Conservation (phyloP, 768 basidiomycete species). For the Kwoniella sp. region DNA sequence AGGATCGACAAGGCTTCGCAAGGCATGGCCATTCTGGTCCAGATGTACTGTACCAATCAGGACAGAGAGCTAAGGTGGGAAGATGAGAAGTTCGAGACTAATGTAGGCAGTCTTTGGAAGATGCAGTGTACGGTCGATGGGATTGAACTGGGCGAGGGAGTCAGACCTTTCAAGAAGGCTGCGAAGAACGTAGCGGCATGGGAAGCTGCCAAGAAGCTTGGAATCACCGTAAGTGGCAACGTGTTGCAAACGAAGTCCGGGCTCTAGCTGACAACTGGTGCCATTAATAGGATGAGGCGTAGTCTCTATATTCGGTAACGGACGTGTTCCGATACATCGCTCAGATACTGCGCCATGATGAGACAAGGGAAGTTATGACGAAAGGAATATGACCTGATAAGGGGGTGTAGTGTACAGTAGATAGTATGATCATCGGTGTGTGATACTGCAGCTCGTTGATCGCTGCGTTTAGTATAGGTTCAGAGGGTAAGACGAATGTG, state of each 20-base stretch:
- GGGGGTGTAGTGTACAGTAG: no score
- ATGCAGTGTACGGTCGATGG: slow-evolving; percentile 39
- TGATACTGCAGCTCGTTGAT: no score
- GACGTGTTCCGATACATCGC: no score
- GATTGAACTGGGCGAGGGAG: slow-evolving; percentile 40
- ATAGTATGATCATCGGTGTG: no score
- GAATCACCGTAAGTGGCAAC: slow-evolving; percentile 38
- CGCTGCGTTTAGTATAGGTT: no score
- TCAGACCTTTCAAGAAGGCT: slow-evolving; percentile 37
- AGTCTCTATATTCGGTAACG: no score
- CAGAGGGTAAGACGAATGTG: no score
- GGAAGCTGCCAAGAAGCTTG: slow-evolving; percentile 45
- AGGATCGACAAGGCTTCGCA: slow-evolving; percentile 28
- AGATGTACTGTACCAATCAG: slow-evolving; percentile 25
- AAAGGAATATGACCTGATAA: no score
- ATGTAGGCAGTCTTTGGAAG: slow-evolving; percentile 42
- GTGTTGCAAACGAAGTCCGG: not conserved
- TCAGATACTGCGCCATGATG: no score
- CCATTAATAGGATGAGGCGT: not conserved
- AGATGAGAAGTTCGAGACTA: slow-evolving; percentile 40
- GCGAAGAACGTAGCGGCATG: slow-evolving; percentile 49
- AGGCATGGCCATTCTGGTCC: slow-evolving; percentile 41
- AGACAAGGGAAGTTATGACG: no score
- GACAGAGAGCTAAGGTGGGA: slow-evolving; percentile 36
- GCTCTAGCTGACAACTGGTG: not conserved